phyloP scores from a whole-genome alignment of 169 alveolate genomes.

The Cryptosporidium tyzzeri region DNA sequence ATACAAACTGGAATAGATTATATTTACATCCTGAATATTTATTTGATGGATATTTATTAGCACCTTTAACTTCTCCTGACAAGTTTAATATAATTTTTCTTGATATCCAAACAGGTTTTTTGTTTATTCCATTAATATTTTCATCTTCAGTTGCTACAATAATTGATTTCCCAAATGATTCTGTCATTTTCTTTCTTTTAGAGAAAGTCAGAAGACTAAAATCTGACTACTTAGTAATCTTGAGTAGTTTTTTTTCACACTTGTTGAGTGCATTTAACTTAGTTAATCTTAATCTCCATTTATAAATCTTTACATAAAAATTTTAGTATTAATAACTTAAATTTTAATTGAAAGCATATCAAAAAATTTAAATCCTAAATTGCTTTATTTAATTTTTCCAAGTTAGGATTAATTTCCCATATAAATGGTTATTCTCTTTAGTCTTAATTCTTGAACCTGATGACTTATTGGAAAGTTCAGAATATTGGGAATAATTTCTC shows the following conservation, averaged over 20 bases:
- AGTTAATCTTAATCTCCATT: neutral
- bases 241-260: neutral
- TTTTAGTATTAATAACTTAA: neutral
- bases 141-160: conserved; percentile 21
- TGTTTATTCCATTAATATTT: conserved; percentile 44
- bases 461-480: neutral
- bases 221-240: neutral
- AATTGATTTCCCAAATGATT: conserved; percentile 14
- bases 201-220: neutral
- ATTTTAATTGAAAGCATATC: neutral
- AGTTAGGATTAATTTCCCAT: neutral
- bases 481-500: neutral
- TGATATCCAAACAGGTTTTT: conserved; percentile 65
- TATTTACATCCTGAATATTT: conserved; percentile 53
- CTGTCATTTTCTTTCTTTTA: conserved; percentile 28
- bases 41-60: conserved; percentile 56
- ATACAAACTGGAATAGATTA: conserved; percentile 15
- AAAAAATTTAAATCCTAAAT: neutral
- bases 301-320: neutral
- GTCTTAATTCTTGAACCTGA: neutral
- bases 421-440: neutral
- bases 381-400: neutral
- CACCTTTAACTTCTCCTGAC: conserved; percentile 20
- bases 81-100: conserved; percentile 54
- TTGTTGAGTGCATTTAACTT: neutral